Evolutionary conservation across 495 filamentous ascomycete genomes (phyloP), one percentile per base, ranked within the genome.

Genomic region (Penicillium malachiteum): DNA sequence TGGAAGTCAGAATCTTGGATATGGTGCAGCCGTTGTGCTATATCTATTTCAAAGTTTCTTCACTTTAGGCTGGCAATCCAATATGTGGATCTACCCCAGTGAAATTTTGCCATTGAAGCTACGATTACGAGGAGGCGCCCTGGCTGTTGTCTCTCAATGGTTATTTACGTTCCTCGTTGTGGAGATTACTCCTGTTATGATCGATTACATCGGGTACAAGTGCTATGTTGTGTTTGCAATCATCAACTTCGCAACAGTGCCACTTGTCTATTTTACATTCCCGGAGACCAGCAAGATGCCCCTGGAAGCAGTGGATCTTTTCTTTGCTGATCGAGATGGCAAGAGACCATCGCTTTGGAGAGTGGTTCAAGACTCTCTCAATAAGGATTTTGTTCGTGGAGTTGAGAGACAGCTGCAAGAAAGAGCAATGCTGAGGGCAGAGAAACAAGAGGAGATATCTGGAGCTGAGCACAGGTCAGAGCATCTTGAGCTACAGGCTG

Each of bases 231-330:
- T 84, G 26, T 87, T 63, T 40, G 59, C 64, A 1, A 58, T 65
- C 0, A 63, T 70, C 11, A 68, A 66, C 38, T 65, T 48, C 45
- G 48, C 58, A n/a, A 51, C 53, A n/a, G 53, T 63, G 6, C 82
- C 80, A 0, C 64, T 72, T 3, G 76, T 87, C 38, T 87, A 82
- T 59, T 80, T 84, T 66, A 82, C 84, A 72, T 87, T 81, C 64
- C 84, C 84, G 0, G 84, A 87, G 63, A 87, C 84, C 1, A 58
- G 47, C 13, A 30, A 49, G 9, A 8, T 56, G 48, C 49, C 49
- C 16, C 50, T 61, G 6, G 58, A 61, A 33, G 49, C 53, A 6
- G 16, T 61, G 5, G 54, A 57, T 51, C 38, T 54, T 32, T 47
- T 59, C 42, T 57, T 52, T 46, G 60, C 60, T n/a, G 60, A 63